phyloP scores from a whole-genome alignment of 1,139 yeast genomes.

The Pichia sp. region DNA sequence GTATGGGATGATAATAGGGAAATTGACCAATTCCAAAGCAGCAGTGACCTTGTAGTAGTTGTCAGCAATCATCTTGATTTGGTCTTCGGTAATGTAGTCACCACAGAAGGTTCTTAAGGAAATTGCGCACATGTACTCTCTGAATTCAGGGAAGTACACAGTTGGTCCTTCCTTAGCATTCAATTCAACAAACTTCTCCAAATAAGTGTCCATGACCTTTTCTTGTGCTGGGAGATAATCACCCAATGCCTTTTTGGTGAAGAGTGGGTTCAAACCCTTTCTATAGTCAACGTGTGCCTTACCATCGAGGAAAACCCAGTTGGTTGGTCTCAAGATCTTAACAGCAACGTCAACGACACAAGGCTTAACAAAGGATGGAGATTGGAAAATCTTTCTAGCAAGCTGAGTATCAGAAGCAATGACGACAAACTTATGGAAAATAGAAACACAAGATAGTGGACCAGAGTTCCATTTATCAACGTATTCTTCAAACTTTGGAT shows the following conservation, averaged over 20 bases:
- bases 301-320: conserved; percentile 98
- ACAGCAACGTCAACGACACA: conserved; percentile 97
- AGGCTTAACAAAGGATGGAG: conserved; percentile 87
- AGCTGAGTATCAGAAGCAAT: conserved; percentile 89
- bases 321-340: conserved; percentile 86
- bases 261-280: conserved; percentile 80
- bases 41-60: conserved; percentile 88
- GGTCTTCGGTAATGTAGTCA: conserved; percentile 85
- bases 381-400: conserved; percentile 79
- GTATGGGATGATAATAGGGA: conserved; percentile 92
- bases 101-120: conserved; percentile 95
- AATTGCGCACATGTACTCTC: conserved; percentile 93
- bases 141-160: conserved; percentile 83
- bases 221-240: conserved; percentile 82
- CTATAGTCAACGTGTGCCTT: conserved; percentile 92
- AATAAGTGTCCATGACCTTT: conserved; percentile 70
- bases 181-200: conserved; percentile 54
- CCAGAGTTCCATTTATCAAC: conserved; percentile 93
- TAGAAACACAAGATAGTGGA: conserved; percentile 89
- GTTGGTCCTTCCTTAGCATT: conserved; percentile 50
- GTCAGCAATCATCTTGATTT: conserved; percentile 80
- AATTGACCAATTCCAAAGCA: conserved; percentile 93
- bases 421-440: conserved; percentile 95
- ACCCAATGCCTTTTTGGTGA: conserved; percentile 76
- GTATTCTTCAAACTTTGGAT: conserved; percentile 94